Evolutionary conservation across 495 filamentous ascomycete genomes (phyloP).

Genomic region (Penicillium canariense): DNA sequence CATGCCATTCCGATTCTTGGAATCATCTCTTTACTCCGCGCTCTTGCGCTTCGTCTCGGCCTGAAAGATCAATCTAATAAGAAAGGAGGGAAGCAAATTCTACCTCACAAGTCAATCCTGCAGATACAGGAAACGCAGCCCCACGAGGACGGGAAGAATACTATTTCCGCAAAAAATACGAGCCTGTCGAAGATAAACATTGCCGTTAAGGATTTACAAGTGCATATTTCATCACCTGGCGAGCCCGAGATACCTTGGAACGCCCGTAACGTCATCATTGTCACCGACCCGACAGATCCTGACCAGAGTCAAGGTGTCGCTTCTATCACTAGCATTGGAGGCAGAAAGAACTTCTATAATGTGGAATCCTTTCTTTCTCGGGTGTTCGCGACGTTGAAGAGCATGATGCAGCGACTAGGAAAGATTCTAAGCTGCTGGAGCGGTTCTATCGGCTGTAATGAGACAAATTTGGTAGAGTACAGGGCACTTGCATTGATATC

Average conservation of each 20-base stretch:
- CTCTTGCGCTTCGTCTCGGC: conserved; percentile 61
- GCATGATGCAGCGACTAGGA: conserved; percentile 17
- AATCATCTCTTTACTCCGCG: conserved; percentile 50
- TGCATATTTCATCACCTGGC: background rate
- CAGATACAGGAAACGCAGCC: background rate
- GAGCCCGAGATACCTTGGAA: background rate
- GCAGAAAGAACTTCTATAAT: conserved; percentile 4
- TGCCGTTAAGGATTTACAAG: background rate
- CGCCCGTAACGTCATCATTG: background rate
- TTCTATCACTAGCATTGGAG: conserved; percentile 24
- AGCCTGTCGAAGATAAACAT: conserved; percentile 30
- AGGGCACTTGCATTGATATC: conserved; percentile 64
- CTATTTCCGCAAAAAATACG: background rate
- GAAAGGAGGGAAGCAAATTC: conserved; percentile 10
- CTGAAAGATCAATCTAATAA: conserved; percentile 54
- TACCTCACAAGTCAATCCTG: background rate
- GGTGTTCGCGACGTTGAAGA: conserved; percentile 9
- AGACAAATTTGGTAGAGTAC: conserved; percentile 72
- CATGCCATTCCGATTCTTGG: conserved; percentile 50
- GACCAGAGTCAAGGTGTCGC: background rate
- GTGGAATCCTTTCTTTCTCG: conserved; percentile 9
- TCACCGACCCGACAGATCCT: background rate
- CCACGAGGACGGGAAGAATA: background rate
- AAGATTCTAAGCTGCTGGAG: conserved; percentile 29
- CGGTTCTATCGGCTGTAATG: conserved; percentile 56